phyloP scores from a whole-genome alignment of 2,329 filamentous ascomycete genomes.

The Colletotrichum sp. region DNA sequence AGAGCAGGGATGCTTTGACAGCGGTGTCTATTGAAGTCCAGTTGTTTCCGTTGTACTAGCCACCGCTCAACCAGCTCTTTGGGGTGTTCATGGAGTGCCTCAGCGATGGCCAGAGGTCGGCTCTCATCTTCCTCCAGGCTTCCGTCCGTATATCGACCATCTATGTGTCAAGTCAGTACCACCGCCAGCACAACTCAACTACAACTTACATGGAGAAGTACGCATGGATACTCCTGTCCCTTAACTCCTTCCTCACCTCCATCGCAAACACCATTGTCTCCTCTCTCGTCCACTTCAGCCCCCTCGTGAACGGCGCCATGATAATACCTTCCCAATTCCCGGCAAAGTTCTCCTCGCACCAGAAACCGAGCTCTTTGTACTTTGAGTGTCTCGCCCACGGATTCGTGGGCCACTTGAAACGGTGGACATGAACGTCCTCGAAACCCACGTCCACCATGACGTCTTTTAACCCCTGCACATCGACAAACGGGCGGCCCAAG shows the following conservation, averaged over 20 bases:
- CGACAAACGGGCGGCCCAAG: conserved; percentile 43
- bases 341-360: neutral
- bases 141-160: neutral
- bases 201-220: conserved; percentile 35
- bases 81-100: neutral
- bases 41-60: neutral
- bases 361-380: conserved; percentile 55
- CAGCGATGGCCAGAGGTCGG: no score
- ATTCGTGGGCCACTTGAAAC: conserved; percentile 55
- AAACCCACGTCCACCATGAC: conserved; percentile 59
- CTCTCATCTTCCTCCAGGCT: neutral
- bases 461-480: conserved; percentile 36
- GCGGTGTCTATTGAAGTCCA: neutral
- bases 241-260: conserved; percentile 25
- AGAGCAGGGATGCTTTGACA: neutral
- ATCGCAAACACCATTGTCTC: neutral
- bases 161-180: neutral
- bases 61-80: neutral
- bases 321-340: conserved; percentile 20
- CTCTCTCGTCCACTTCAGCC: neutral
- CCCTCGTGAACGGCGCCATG: conserved; percentile 6
- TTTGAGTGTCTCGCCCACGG: conserved; percentile 55
- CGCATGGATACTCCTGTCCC: conserved; percentile 26
- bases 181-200: neutral
- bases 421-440: conserved; percentile 50